Evolutionary conservation across 768 basidiomycete genomes (phyloP), one percentile per base, ranked within the genome.

Genomic region (Xerocomellus amylosporus): DNA sequence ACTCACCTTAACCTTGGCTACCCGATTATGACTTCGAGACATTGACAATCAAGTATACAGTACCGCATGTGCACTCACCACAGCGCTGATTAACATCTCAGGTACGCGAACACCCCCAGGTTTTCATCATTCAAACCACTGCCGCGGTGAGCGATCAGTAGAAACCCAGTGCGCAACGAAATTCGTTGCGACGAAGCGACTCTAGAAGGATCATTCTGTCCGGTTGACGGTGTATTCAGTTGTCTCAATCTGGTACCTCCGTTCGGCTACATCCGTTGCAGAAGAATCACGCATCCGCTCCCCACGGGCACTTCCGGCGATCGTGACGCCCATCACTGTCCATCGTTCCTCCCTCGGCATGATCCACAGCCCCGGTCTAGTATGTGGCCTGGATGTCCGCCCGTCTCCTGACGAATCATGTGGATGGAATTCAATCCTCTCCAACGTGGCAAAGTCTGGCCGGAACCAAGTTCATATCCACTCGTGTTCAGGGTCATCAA

Each of bases 251-350:
- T 34, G 54, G 57, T 45, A 57, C 60, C 54, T 60, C 67, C 69
- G 64, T 59, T 63, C 68, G 68, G 68, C 1, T 56, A 51, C 52
- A 44, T 15, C 69, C 68, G 69, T 49, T 24, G 0, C 24, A 54
- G 42, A 53, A 58, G 66, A 42, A 49, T 46, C 40, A 30, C 47
- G 8, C 46, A 22, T 60, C 34, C 50, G 48, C 41, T 49, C 47
- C 58, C 55, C 64, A 63, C 66, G 67, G 64, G 20, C 43, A 58
- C 47, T 59, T 55, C 56, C 69, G 64, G 37, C 42, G 15, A 58
- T 49, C 26, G n/a, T 58, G 54, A 57, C 47, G 52, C 53, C 50
- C 52, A 63, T 49, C 31, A 53, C 43, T 46, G 38, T 41, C 26
- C 31, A 31, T 28, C 1, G 20, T 30, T 34, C 5, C 52, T 46